Conservation (phyloP, 1,139 yeast genomes). For the Eremothecium coryli region DNA sequence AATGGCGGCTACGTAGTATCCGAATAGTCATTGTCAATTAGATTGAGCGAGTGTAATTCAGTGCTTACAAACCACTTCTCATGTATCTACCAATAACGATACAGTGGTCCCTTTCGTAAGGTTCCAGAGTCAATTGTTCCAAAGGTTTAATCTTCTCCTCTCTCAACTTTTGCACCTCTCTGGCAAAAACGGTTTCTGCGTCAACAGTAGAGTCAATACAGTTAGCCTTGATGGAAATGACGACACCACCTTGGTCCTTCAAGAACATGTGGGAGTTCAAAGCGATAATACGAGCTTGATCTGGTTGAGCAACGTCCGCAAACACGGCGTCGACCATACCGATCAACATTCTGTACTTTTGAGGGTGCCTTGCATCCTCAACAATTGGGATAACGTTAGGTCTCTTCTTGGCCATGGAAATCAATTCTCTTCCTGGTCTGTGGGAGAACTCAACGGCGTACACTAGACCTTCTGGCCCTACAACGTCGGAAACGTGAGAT, state of each 20-base stretch:
- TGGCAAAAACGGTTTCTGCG: constrained; percentile 98
- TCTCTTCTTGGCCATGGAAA: constrained; percentile 99
- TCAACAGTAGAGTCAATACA: constrained; percentile 99
- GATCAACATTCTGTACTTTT: constrained; percentile 95
- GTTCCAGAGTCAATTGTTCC: constrained; percentile 97
- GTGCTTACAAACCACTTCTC: constrained; percentile 61
- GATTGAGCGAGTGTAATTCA: background rate
- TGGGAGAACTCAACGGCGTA: constrained; percentile 99
- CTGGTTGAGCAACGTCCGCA: constrained; percentile 99
- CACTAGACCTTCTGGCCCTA: constrained; percentile 97
- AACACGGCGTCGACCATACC: constrained; percentile 98
- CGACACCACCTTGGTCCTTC: constrained; percentile 97
- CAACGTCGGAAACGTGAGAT: constrained; percentile 95
- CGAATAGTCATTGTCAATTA: background rate
- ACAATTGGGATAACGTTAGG: constrained; percentile 97
- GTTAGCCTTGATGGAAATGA: constrained; percentile 97
- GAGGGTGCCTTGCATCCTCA: constrained; percentile 99
- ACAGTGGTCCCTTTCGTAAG: constrained; percentile 99
- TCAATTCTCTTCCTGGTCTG: constrained; percentile 98
- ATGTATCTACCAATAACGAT: constrained; percentile 93
- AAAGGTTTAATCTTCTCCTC: constrained; percentile 98
- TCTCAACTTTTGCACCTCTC: constrained; percentile 98
- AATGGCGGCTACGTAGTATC: too few species aligned
- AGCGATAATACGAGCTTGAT: constrained; percentile 99
- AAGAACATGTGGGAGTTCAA: constrained; percentile 95